Evolutionary conservation across 164 flowering plant genomes (phyloP), one percentile per base, ranked within the genome.

Genomic region (Liriodendron chinense): DNA sequence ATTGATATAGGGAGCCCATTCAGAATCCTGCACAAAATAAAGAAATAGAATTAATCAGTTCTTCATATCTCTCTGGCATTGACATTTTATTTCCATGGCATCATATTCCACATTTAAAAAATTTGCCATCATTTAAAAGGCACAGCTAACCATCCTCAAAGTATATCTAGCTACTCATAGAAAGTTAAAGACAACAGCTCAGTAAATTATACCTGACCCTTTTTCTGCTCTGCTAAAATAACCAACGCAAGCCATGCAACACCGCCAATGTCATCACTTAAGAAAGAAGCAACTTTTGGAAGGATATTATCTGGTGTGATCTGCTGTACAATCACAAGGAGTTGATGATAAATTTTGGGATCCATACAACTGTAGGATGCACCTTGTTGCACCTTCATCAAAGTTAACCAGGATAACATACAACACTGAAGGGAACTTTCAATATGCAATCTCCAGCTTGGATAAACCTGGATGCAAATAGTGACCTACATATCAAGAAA

Each of bases 1-100:
- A 62, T 75, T 81, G 25, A 94, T 81, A 66, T 94, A 94, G 28
- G 93, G 96, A 8, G 85, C 86, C 98, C 98, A 94, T 70, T 85
- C 87, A 65, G 98, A 92, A 63, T 79, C 86, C 94, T 94, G 80
- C 78, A 79, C n/a, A 73, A 72, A n/a, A 73, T n/a, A 43, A 63
- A 68, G 50, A 26, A 74, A 5, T 5, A 74, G 53, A 13, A 47
- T 22, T 34, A 22, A 24, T 72, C 43, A 53, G 63, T 23, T 43
- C 23, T 71, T 34, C 75, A 70, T 22, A 9, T 18, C 25, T 70
- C 28, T 34, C 66, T 22, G 71, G 13, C 23, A 43, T 50, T 21
- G 9, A 9, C 21, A 68, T 65, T 68, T 66, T 47, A 47, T 10
- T 21, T 70, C 18, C 12, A 57, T 48, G n/a, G 69, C 73, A 70